Evolutionary conservation across 768 basidiomycete species (phyloP), one percentile per base, ranked within the genome.

Genomic region (Collybia sp.): DNA sequence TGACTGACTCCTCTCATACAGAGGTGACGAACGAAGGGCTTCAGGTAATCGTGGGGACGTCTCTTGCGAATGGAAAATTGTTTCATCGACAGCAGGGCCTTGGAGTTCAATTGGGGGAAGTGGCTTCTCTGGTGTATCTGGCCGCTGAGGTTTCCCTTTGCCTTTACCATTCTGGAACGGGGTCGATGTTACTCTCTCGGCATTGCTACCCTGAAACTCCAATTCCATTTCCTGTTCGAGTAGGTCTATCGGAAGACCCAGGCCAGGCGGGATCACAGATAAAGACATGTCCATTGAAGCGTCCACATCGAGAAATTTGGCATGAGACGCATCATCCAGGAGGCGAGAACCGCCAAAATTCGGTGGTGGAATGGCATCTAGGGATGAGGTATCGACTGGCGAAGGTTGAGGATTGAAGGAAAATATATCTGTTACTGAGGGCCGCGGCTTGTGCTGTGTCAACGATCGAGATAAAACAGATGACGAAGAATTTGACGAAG

Each of bases 1-100:
- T 1, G 83, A 84, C n/a, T 82, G 74, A 51, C 79, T 82, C 30
- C 81, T 78, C 44, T 82, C 80, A 42, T 77, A 75, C 8, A 71
- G 58, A 0, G 64, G 58, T 5, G 63, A 30, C 18, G 52, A 39
- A 12, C 6, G 18, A 30, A 30, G 31, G 15, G 31, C 31, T 19
- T 30, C 46, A 13, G 66, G 61, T 1, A 73, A 51, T 15, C 62
- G 63, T 6, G 70, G 65, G 2, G 65, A 56, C 43, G 65, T 70
- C 41, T 76, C 72, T 37, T 58, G 60, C 0, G 66, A 56, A 52
- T 74, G 76, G 53, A 75, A 77, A 13, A 75, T 69, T 3, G 67
- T 64, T 44, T 77, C 73, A 48, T 75, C 75, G 15, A 70, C 52
- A 5, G 55, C 50, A 18, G 49, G 49, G 56, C 50, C 11, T 61